Percentiles rank a stretch among this genome's conserved stretches.
Evolutionary conservation across 1,139 yeast genomes (phyloP).

Genomic region (Yamadazyma diospyri): DNA sequence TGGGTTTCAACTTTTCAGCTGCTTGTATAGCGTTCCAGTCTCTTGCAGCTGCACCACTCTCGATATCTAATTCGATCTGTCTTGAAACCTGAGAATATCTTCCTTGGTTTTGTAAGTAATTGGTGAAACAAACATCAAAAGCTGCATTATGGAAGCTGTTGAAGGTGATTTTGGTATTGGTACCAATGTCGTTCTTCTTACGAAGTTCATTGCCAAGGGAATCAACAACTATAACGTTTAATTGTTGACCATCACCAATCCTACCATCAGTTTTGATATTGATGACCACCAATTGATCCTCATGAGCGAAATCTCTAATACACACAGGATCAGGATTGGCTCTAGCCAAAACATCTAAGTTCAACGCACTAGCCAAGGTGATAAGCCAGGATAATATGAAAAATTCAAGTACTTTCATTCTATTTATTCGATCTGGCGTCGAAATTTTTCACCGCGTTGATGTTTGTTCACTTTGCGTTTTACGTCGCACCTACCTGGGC

Average conservation of each 20-base stretch:
- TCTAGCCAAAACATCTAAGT: constrained; percentile 38
- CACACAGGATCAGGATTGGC: constrained; percentile 49
- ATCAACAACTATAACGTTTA: constrained; percentile 61
- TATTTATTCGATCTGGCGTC: constrained; percentile 5
- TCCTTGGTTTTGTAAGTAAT: constrained; percentile 44
- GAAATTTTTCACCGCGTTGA: constrained; percentile 6
- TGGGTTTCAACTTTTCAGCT: constrained; percentile 86
- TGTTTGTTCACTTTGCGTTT: not conserved
- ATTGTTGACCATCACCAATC: constrained; percentile 79
- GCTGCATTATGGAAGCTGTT: constrained; percentile 81
- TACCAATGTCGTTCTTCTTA: constrained; percentile 61
- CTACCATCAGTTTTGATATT: constrained; percentile 71
- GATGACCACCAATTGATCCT: constrained; percentile 82
- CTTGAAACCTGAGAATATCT: constrained; percentile 41
- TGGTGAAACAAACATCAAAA: constrained; percentile 87
- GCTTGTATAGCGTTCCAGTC: constrained; percentile 97
- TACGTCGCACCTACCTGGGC: not conserved
- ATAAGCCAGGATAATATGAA: constrained; percentile 16
- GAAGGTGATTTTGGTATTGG: constrained; percentile 69
- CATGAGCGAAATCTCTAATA: constrained; percentile 84
- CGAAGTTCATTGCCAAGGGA: constrained; percentile 70
- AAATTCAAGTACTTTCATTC: constrained; percentile 3
- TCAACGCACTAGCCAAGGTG: constrained; percentile 29
- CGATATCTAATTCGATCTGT: constrained; percentile 84
- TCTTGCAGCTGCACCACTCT: constrained; percentile 94